phyloP scores from a whole-genome alignment of 1,284 basidiomycete genomes.

The Schizopora paradoxa region DNA sequence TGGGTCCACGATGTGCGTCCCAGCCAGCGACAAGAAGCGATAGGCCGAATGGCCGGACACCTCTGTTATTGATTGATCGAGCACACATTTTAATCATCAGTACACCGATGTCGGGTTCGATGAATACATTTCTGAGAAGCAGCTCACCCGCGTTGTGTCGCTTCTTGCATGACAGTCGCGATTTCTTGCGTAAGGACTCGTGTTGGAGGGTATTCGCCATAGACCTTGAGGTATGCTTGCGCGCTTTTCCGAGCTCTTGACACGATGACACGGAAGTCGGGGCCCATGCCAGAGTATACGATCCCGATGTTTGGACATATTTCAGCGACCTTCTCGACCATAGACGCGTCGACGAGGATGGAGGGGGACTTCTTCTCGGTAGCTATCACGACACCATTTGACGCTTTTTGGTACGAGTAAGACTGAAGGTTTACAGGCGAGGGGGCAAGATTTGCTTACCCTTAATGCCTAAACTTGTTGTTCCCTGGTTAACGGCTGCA shows the following conservation, averaged over 20 bases:
- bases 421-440: slow-evolving; percentile 17
- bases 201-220: slow-evolving; percentile 98
- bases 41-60: slow-evolving; percentile 97
- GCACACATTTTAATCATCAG: slow-evolving; percentile 1
- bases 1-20: slow-evolving; percentile 88
- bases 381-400: slow-evolving; percentile 98
- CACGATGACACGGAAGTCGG: slow-evolving; percentile 94
- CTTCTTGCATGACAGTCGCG: slow-evolving; percentile 97
- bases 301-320: slow-evolving; percentile 99
- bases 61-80: too few species aligned
- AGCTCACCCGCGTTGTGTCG: slow-evolving; percentile 95
- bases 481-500: slow-evolving; percentile 94
- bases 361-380: slow-evolving; percentile 99
- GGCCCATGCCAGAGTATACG: slow-evolving; percentile 99
- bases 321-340: slow-evolving; percentile 94
- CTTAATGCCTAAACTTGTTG: slow-evolving; percentile 97
- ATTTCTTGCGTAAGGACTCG: slow-evolving; percentile 96
- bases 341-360: slow-evolving; percentile 94
- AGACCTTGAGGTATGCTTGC: slow-evolving; percentile 99
- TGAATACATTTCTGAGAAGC: slow-evolving; percentile 1
- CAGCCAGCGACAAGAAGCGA: slow-evolving; percentile 95
- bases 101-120: not conserved
- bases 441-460: slow-evolving; percentile 43
- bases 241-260: slow-evolving; percentile 95
- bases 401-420: slow-evolving; percentile 50